Conservation (phyloP, 225 moss, liverwort and hornwort genomes). For the Marchantia polymorpha region DNA sequence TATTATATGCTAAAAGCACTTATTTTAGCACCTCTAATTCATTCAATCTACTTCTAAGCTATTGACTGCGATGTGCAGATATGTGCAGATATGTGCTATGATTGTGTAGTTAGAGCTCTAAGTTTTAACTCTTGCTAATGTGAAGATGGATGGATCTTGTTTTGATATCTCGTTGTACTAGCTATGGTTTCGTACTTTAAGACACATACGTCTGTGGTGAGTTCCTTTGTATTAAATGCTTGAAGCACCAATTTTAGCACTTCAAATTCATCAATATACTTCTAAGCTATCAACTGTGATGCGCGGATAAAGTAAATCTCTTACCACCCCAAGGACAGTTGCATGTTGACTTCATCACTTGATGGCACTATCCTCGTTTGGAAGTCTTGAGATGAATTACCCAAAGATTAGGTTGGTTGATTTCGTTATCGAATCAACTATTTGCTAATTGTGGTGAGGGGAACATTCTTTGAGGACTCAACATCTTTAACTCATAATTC, state of each 20-base stretch:
- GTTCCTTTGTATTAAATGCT: not conserved
- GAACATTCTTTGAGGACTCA: no score
- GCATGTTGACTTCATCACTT: slow-evolving; percentile 89
- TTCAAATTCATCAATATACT: no score
- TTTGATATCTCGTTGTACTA: slow-evolving; percentile 97
- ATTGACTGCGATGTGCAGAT: no score
- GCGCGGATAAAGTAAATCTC: slow-evolving; percentile 85
- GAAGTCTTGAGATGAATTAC: slow-evolving; percentile 51
- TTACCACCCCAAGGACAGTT: slow-evolving; percentile 79
- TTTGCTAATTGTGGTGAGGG: not conserved
- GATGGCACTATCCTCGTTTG: slow-evolving; percentile 90
- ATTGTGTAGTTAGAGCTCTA: no score
- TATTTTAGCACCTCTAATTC: no score
- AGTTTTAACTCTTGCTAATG: no score
- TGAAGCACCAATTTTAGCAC: not conserved
- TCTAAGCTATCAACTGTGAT: no score
- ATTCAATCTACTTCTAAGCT: no score
- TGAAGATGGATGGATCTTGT: slow-evolving; percentile 80
- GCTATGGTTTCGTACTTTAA: slow-evolving; percentile 56
- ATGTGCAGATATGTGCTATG: no score
- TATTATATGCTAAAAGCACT: no score
- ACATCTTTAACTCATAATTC: no score
- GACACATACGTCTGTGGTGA: slow-evolving; percentile 75
- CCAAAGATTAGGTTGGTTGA: not conserved
- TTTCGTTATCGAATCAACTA: not conserved